Evolutionary conservation across 805 yeast species (phyloP), one percentile per base, ranked within the genome.

Genomic region (Starmerella stigmatis): DNA sequence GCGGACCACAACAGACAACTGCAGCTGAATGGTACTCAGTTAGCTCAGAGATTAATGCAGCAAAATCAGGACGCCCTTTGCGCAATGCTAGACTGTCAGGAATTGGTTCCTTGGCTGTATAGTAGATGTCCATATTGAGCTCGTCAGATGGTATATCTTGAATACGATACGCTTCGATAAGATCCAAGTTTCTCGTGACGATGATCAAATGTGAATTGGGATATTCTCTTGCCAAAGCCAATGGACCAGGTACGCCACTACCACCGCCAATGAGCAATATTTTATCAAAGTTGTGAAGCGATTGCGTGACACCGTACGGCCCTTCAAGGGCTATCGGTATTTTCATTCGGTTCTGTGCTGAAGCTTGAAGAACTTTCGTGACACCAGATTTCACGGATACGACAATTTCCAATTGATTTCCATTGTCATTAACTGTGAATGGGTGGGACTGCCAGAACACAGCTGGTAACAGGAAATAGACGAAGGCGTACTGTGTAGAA

Each of bases 361-460:
- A 27, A 3, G 26, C 20, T 11, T 34, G 33, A 3, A 36, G 12
- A 17, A 37, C 28, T 6, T 27, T 15, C 7, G 49, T 50, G 1
- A 40, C 50, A 3, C 54, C 54, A 2, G n/a, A 12, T 31, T 50
- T 50, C 8, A 43, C 48, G 3, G 34, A 20, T 1, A 50, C 31
- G 3, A 50, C 54, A 1, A 43, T 12, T 25, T 34, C 46, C 3
- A 50, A 42, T 7, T 19, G 23, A 13, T 30, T 28, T 7, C 34
- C 45, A 3, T 5, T 19, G n/a, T 35, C 37, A 17, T 46, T 43
- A 10, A 61, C 47, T 1, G 88, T 78, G 62, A 82, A 80, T 2
- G 89, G 88, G 59, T 81, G 86, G 5, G 80, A 73, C 58, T 81
- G 85, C 79, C 80, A 80, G 59, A 79, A 76, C 22, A 70, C 63